Evolutionary conservation across 306 rosid species (phyloP), one percentile per base, ranked within the genome.

Genomic region (Datisca glomerata): DNA sequence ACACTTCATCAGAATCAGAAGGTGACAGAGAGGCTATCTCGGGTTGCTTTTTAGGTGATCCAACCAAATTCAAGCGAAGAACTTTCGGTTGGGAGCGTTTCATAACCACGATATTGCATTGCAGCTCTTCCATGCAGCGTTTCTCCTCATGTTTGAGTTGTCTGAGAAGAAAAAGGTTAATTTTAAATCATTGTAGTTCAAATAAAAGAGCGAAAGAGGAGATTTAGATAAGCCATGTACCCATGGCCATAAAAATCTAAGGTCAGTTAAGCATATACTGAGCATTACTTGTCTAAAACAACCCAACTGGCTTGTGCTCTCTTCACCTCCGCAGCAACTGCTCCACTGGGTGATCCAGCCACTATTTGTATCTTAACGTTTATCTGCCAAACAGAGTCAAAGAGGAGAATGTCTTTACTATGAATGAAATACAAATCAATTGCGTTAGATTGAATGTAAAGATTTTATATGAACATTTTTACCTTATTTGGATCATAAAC

Each of bases 401-500:
- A 31, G 12, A 54, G 38, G 41, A 50, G 39, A 20, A 50, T 3
- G 32, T 41, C 48, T 34, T 41, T 33, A 45, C 27, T 55, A 60
- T 7, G 40, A 69, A 61, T n/a, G 36, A 36, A 39, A 39, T 40
- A 50, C 19, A 31, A 15, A 19, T 5, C 2, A 18, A 25, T n/a
- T n/a, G n/a, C n/a, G n/a, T n/a, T n/a, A n/a, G n/a, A n/a, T n/a
- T 18, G 34, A 40, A 19, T 19, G 21, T 29, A 49, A 40, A 19
- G 18, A 3, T 18, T 6, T 23, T 2, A 55, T 25, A 13, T 29
- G 38, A 34, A 33, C 33, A 40, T 47, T 52, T 29, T 53, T 24
- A 75, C 98, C 81, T 89, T 89, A 58, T 89, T 80, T 35, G 95
- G 91, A 69, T 89, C 95, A 72, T 78, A 84, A 60, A 89, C 98